Base-by-base conservation (phyloP, 371 early-diverging fungal genomes). In the Entomophthora muscae region DNA sequence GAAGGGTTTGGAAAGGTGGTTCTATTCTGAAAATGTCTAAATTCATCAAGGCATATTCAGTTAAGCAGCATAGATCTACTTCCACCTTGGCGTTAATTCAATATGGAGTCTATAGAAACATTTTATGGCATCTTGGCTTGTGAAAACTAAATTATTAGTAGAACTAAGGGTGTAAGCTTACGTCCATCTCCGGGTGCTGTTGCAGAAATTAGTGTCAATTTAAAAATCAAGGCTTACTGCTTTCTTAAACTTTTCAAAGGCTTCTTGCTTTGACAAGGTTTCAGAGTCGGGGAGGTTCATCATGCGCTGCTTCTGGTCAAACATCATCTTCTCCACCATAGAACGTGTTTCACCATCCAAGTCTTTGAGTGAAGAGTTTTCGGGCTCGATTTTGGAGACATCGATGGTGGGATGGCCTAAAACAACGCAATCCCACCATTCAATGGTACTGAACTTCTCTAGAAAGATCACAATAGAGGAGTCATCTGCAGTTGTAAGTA, bases 361-460 rank as follows among this genome's bases (percentile, higher is more conserved):
- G 66, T 94, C 95, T 32, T 76, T 71, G 67, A 94, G 71, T 65
- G 88, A 86, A 0, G 90, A 89, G 72, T 92, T 94, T 67, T 92
- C 93, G 3, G 95, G 95, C 64, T 84, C 79, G 64, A 93, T 88
- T 70, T 85, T 88, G 64, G 87, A 80, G n/a, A 90, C 90, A 65
- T 93, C 89, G 63, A 93, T 87, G 31, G 80, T 81, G 52, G 91
- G 88, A 65, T 89, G 87, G 29, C 81, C 80, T 21, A 81, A 78
- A 2, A 91, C 79, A 24, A 92, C 91, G 71, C 84, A 79, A 69
- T 87, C 83, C 95, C 95, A 94, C 95, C 95, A 94, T 66, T 90
- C 84, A 76, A 79, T 78, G 32, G 79, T 71, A 68, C 90, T 90
- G 30, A 76, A 66, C 71, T 93, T 93, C 71, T 93, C 94, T 59